Evolutionary conservation across 1,139 yeast genomes (phyloP).

Genomic region (Hyphopichia fennica): DNA sequence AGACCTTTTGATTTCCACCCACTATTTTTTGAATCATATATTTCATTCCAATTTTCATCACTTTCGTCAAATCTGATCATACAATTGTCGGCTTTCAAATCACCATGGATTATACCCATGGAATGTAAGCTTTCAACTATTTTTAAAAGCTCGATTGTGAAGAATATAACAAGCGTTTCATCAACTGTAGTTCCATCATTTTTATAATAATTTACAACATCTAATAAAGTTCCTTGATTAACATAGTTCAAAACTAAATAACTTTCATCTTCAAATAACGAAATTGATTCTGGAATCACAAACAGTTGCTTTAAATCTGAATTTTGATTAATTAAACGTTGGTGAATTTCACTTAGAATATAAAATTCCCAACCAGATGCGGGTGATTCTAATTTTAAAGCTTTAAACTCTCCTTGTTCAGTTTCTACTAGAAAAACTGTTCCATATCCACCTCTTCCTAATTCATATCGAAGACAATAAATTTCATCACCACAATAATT

Average conservation of each 20-base stretch:
- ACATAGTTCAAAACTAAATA: slow-evolving; percentile 69
- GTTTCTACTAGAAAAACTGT: slow-evolving; percentile 75
- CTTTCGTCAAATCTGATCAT: slow-evolving; percentile 58
- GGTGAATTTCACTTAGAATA: slow-evolving; percentile 57
- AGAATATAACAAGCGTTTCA: slow-evolving; percentile 63
- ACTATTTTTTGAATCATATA: slow-evolving; percentile 30
- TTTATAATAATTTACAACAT: slow-evolving; percentile 57
- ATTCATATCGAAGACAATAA: slow-evolving; percentile 55
- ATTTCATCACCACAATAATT: slow-evolving; percentile 52
- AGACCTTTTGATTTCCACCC: slow-evolving; percentile 62
- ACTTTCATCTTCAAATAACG: slow-evolving; percentile 69
- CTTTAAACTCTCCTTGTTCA: slow-evolving; percentile 56
- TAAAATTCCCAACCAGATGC: slow-evolving; percentile 82
- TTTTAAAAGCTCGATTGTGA: slow-evolving; percentile 63
- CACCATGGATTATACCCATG: slow-evolving; percentile 77
- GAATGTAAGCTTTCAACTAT: slow-evolving; percentile 63
- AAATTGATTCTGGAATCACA: slow-evolving; percentile 55
- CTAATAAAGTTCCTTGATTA: slow-evolving; percentile 74
- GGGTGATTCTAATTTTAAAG: slow-evolving; percentile 74
- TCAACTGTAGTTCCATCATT: slow-evolving; percentile 40
- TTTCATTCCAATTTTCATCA: slow-evolving; percentile 19
- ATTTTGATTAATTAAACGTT: slow-evolving; percentile 21
- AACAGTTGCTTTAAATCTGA: slow-evolving; percentile 16
- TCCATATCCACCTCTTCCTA: slow-evolving; percentile 84
- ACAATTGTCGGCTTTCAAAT: slow-evolving; percentile 82